Evolutionary conservation across 2,329 filamentous ascomycete genomes (phyloP).

Genomic region (Blastomyces gilchristii): DNA sequence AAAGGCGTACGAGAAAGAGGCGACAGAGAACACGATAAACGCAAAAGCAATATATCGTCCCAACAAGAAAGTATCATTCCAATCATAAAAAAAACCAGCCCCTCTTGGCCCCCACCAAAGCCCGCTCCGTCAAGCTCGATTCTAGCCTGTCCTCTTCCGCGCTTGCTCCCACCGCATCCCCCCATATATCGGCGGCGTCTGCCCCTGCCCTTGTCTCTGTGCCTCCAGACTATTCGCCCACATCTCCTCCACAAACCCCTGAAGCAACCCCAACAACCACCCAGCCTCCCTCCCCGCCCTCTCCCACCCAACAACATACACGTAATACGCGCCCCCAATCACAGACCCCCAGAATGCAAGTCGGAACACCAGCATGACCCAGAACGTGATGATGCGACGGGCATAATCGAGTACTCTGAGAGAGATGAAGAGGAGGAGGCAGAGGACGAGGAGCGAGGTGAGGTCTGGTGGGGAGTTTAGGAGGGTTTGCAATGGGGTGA

Average conservation of each 20-base stretch:
- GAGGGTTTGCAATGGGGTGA: conserved; percentile 29
- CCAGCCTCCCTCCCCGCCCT: conserved; percentile 27
- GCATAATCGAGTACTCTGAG: conserved; percentile 58
- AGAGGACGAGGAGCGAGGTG: conserved; percentile 37
- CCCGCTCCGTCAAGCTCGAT: not conserved
- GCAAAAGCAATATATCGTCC: not conserved
- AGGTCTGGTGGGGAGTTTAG: conserved; percentile 29
- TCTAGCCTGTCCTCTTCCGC: conserved; percentile 1
- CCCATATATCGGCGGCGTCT: conserved; percentile 44
- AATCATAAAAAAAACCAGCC: not conserved
- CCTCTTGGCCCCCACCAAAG: not conserved
- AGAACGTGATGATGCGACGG: conserved; percentile 63
- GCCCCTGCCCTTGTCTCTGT: conserved; percentile 43
- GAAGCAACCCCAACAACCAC: conserved; percentile 54
- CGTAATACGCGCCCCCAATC: conserved; percentile 43
- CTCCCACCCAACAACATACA: conserved; percentile 38
- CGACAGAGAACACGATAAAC: not conserved
- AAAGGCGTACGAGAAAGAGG: not conserved
- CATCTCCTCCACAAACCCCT: conserved; percentile 54
- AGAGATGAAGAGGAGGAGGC: conserved; percentile 53
- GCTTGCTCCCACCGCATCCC: conserved; percentile 40
- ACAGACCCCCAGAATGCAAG: conserved; percentile 56
- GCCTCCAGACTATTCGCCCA: conserved; percentile 34
- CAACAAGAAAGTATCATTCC: not conserved
- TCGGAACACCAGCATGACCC: conserved; percentile 56